phyloP scores from a whole-genome alignment of 371 early-diverging fungal genomes.

The Zychaea mexicana region DNA sequence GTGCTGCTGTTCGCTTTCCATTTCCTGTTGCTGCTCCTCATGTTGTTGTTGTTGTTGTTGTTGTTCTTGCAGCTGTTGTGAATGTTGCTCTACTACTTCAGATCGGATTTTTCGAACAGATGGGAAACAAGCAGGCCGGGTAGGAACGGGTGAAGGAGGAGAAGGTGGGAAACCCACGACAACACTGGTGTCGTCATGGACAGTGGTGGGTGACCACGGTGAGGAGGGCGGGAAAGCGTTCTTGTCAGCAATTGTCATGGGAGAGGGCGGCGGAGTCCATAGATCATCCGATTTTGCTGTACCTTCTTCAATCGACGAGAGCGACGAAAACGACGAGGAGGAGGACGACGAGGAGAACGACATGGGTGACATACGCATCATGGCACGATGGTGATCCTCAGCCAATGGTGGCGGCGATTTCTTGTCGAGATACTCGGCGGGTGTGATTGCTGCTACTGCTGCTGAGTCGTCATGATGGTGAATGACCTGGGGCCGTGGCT shows the following conservation, averaged over 20 bases:
- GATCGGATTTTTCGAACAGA: background rate
- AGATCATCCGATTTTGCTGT: slow-evolving; percentile 11
- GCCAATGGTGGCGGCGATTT: background rate
- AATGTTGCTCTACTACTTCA: too few species aligned
- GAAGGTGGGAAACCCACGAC: background rate
- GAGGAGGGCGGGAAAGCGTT: background rate
- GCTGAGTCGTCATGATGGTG: background rate
- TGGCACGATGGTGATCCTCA: slow-evolving; percentile 2
- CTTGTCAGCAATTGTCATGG: slow-evolving; percentile 3
- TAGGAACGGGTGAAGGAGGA: slow-evolving; percentile 15
- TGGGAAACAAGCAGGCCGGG: slow-evolving; percentile 6
- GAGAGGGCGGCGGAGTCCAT: slow-evolving; percentile 18
- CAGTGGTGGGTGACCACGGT: slow-evolving; percentile 10
- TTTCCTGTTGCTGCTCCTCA: background rate
- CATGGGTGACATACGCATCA: slow-evolving; percentile 11
- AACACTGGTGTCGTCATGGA: background rate
- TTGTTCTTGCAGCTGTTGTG: too few species aligned
- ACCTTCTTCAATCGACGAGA: slow-evolving; percentile 14
- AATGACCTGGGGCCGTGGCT: background rate
- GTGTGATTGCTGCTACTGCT: too few species aligned
- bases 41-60: background rate
- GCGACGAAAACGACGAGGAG: slow-evolving; percentile 19
- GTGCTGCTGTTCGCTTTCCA: too few species aligned
- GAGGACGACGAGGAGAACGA: slow-evolving; percentile 19
- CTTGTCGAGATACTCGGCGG: background rate